phyloP scores from a whole-genome alignment of 768 basidiomycete genomes.

The Mycena crocata region DNA sequence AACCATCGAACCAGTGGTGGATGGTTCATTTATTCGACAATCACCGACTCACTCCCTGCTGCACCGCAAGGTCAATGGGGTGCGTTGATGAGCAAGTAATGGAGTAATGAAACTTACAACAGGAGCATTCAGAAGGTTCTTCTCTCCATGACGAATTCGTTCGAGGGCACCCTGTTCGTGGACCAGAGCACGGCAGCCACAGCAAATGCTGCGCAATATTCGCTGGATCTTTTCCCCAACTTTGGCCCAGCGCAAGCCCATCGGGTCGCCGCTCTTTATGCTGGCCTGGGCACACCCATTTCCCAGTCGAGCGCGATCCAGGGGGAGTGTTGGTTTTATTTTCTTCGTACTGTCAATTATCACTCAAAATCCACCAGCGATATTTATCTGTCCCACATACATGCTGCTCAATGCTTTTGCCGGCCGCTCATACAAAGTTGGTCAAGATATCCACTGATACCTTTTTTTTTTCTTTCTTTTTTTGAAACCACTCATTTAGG shows the following conservation, averaged over 20 bases:
- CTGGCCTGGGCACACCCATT: slow-evolving; percentile 8
- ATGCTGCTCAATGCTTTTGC: slow-evolving; percentile 39
- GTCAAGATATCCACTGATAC: slow-evolving; percentile 1
- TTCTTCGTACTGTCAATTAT: not conserved
- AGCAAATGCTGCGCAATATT: slow-evolving; percentile 21
- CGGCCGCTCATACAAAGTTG: slow-evolving; percentile 42
- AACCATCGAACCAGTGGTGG: too few relatives aligned
- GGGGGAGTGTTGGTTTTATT: slow-evolving; percentile 32
- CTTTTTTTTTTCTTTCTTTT: not conserved
- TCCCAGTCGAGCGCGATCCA: slow-evolving; percentile 3
- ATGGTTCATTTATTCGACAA: slow-evolving; percentile 45
- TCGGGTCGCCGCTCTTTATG: slow-evolving; percentile 18
- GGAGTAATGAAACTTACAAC: slow-evolving; percentile 39
- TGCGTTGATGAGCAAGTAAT: slow-evolving; percentile 21
- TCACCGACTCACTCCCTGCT: slow-evolving; percentile 41
- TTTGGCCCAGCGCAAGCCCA: slow-evolving; percentile 18
- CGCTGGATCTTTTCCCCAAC: slow-evolving; percentile 33
- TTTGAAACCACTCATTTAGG: not conserved
- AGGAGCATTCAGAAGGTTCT: slow-evolving; percentile 42
- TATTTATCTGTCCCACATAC: slow-evolving; percentile 44
- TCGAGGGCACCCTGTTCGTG: slow-evolving; percentile 42
- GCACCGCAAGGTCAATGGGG: slow-evolving; percentile 44
- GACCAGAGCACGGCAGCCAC: slow-evolving; percentile 16
- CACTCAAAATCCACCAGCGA: slow-evolving; percentile 29
- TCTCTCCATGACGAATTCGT: slow-evolving; percentile 36